Base-by-base conservation (phyloP, 306 rosid genomes). In the Rubus idaeus region DNA sequence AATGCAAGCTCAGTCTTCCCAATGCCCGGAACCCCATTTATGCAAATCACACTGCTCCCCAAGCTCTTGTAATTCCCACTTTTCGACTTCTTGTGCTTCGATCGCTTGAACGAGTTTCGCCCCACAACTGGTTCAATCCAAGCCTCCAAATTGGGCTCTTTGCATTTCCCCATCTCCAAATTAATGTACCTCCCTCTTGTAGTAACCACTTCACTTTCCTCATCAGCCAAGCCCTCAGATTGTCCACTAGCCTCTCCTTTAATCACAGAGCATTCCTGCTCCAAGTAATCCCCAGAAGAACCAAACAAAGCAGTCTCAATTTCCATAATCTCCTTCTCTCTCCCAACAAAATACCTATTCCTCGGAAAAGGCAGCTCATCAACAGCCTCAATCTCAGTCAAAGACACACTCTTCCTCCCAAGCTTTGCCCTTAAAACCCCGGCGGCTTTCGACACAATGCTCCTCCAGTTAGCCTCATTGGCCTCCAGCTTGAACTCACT, bases 1-100 rank as follows among this genome's bases (percentile, higher is more conserved):
- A 91, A 78, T 0, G 92, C 94, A 51, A 94, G 81, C 80, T 94
- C 98, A 10, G 97, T 90, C 82, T 94, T 94, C 30, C 98, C 97
- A 76, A 87, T 84, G 4, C 98, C 98, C 10, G 94, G 86, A 64
- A 79, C 86, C 67, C 98, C 98, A 81, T 81, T 90, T 42, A 94
- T 82, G 87, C 97, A 91, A 75, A 91, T 78, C 79, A 90, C 93
- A 70, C 87, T 79, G 70, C 82, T 82, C 47, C 88, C 82, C 83
- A 79, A 77, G 84, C 90, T 81, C 87, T 83, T 89, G 66, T 58
- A 79, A 79, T 79, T 89, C 66, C 94, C 94, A 83, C 87, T 75
- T 67, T 87, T 94, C 6, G 87, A 79, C 69, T 89, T 89, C 90
- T 87, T 93, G 63, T 86, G 77, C 76, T 87, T 93, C 58, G 82